phyloP scores from a whole-genome alignment of 805 yeast species.

The Metschnikowia drakensbergensis region DNA sequence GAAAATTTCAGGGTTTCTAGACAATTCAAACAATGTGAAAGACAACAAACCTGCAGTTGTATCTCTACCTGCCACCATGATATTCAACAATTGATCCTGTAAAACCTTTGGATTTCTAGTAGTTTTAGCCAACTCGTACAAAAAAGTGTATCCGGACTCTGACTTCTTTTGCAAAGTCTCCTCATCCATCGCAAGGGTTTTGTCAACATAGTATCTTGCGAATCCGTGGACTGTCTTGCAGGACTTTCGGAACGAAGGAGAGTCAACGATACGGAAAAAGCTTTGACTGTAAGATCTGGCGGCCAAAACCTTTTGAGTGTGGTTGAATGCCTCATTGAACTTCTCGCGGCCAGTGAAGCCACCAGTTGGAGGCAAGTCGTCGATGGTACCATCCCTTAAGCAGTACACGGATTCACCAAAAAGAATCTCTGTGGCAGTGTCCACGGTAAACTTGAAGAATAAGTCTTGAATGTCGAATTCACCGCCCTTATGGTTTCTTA shows the following conservation, averaged over 20 bases:
- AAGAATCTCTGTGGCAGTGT: constrained; percentile 40
- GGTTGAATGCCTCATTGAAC: constrained; percentile 35
- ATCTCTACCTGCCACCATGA: constrained; percentile 42
- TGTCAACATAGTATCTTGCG: constrained; percentile 17
- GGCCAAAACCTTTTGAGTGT: constrained; percentile 30
- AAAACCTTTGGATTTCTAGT: constrained; percentile 34
- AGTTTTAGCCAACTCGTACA: constrained; percentile 37
- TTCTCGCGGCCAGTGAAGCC: constrained; percentile 29
- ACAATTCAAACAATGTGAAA: constrained; percentile 31
- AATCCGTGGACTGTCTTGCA: constrained; percentile 25
- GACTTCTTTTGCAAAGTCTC: constrained; percentile 16
- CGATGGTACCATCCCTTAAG: constrained; percentile 30
- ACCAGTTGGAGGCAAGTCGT: constrained; percentile 18
- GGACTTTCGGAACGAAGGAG: constrained; percentile 27
- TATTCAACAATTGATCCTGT: constrained; percentile 38
- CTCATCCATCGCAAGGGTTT: constrained; percentile 15
- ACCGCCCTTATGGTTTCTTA: constrained; percentile 24
- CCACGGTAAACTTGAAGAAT: constrained; percentile 38
- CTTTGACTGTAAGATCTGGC: constrained; percentile 31
- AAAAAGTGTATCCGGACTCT: constrained; percentile 30
- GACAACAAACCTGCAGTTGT: constrained; percentile 41
- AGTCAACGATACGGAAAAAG: constrained; percentile 26
- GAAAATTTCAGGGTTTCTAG: constrained; percentile 32
- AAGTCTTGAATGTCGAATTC: constrained; percentile 37
- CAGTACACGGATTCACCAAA: constrained; percentile 38